Conservation (phyloP, 768 basidiomycete genomes). For the Suillus spraguei region DNA sequence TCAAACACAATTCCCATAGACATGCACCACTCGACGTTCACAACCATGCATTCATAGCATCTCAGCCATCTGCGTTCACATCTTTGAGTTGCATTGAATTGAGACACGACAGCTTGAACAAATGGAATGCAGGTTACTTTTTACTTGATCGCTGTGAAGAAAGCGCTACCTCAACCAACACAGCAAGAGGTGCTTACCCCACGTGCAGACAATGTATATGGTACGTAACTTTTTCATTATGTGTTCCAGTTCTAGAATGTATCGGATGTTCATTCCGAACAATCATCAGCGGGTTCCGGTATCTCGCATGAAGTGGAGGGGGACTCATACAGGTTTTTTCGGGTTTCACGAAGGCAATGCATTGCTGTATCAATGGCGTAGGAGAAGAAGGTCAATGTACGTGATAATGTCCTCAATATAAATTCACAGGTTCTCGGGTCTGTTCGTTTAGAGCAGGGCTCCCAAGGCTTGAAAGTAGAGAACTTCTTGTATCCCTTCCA, state of each 20-base stretch:
- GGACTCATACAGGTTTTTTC: not conserved
- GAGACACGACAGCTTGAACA: not conserved
- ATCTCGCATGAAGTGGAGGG: not conserved
- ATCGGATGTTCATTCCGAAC: not conserved
- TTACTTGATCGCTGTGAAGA: not conserved
- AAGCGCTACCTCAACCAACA: not conserved
- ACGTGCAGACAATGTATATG: not conserved
- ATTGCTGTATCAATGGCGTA: not conserved
- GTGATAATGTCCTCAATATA: not conserved
- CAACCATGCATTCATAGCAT: conserved; percentile 76
- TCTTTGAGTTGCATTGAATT: conserved; percentile 46
- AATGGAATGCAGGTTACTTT: not conserved
- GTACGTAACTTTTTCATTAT: not conserved
- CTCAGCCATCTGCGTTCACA: conserved; percentile 80
- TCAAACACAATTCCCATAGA: conserved; percentile 75
- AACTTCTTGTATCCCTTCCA: not conserved
- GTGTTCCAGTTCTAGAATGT: not conserved
- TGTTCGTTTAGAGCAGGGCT: not conserved
- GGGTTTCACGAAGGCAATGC: not conserved
- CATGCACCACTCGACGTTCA: conserved; percentile 84
- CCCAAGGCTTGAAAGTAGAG: not conserved
- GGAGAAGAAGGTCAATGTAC: not conserved
- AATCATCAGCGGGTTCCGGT: not conserved
- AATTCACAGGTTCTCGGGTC: not conserved
- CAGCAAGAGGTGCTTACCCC: not conserved